phyloP scores from a whole-genome alignment of 805 yeast genomes.

The Pichia insulana region DNA sequence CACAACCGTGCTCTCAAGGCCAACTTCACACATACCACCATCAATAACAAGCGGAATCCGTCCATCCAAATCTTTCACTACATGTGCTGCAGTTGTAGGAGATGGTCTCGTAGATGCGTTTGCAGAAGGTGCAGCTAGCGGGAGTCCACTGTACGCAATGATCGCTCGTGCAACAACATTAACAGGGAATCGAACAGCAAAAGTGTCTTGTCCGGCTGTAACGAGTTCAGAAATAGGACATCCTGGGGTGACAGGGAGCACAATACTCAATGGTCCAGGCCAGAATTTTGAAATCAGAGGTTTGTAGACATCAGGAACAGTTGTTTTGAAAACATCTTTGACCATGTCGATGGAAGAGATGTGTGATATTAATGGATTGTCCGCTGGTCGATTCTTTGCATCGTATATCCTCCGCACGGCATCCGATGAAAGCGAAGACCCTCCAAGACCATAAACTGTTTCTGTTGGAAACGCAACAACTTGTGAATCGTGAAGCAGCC shows the following conservation, averaged over 20 bases:
- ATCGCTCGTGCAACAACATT: conserved; percentile 88
- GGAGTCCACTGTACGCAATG: conserved; percentile 74
- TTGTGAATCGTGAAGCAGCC: conserved; percentile 37
- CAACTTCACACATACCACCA: conserved; percentile 84
- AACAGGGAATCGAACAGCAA: conserved; percentile 84
- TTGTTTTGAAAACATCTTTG: conserved; percentile 43
- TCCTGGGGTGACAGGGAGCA: conserved; percentile 50
- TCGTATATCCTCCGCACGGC: conserved; percentile 69
- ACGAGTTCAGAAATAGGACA: conserved; percentile 61
- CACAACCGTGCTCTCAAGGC: conserved; percentile 89
- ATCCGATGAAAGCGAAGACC: conserved; percentile 65
- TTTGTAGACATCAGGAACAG: conserved; percentile 61
- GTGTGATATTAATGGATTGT: conserved; percentile 90
- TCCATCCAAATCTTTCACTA: conserved; percentile 67
- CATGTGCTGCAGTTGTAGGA: conserved; percentile 85
- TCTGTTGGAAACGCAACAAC: conserved; percentile 95
- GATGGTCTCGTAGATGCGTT: conserved; percentile 94
- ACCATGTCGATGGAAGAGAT: conserved; percentile 72
- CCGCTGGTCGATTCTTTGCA: conserved; percentile 92
- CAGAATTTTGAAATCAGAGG: conserved; percentile 63
- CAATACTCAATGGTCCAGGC: conserved; percentile 94
- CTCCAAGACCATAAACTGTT: conserved; percentile 95
- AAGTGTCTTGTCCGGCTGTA: conserved; percentile 82
- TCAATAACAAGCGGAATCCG: conserved; percentile 79
- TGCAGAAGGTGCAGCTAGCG: conserved; percentile 96